phyloP scores from a whole-genome alignment of 2,329 filamentous ascomycete genomes.

The Dactylella cylindrospora region DNA sequence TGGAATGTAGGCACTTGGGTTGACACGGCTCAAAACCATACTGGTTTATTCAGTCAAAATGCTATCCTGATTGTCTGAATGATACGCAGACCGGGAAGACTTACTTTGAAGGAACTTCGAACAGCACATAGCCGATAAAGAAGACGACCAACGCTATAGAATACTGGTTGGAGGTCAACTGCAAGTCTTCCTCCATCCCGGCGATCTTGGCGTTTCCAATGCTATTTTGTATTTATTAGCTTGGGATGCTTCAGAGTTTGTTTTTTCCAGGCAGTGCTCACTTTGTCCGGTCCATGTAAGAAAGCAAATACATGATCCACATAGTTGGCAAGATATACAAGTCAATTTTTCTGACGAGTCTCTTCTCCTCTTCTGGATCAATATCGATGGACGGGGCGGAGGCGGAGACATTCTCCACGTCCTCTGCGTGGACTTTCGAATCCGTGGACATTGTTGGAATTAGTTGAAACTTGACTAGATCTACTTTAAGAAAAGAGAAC shows the following conservation, averaged over 20 bases:
- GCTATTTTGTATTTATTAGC: constrained; percentile 45
- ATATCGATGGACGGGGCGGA: constrained; percentile 27
- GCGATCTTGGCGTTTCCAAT: constrained; percentile 59
- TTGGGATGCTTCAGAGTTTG: background rate
- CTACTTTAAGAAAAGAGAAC: background rate
- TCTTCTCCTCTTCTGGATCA: constrained; percentile 46
- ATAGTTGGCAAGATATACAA: constrained; percentile 50
- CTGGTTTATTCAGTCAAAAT: too few species aligned
- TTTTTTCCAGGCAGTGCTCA: background rate
- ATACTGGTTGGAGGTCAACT: constrained; percentile 57
- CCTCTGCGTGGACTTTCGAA: constrained; percentile 24
- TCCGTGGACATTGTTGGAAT: constrained; percentile 27
- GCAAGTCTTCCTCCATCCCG: constrained; percentile 57
- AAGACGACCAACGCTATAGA: constrained; percentile 59
- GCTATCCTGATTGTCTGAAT: too few species aligned
- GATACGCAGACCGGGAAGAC: too few species aligned
- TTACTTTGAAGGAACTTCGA: constrained; percentile 60
- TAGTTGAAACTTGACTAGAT: background rate
- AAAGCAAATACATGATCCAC: constrained; percentile 50
- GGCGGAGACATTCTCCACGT: constrained; percentile 36
- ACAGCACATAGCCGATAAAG: constrained; percentile 59
- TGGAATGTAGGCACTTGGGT: constrained; percentile 58
- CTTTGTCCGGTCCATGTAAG: constrained; percentile 48
- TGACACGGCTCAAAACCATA: constrained; percentile 57
- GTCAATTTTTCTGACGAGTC: constrained; percentile 50